Base-by-base conservation (phyloP, 106 monocot genomes). In the Apostasia shenzhenica region DNA sequence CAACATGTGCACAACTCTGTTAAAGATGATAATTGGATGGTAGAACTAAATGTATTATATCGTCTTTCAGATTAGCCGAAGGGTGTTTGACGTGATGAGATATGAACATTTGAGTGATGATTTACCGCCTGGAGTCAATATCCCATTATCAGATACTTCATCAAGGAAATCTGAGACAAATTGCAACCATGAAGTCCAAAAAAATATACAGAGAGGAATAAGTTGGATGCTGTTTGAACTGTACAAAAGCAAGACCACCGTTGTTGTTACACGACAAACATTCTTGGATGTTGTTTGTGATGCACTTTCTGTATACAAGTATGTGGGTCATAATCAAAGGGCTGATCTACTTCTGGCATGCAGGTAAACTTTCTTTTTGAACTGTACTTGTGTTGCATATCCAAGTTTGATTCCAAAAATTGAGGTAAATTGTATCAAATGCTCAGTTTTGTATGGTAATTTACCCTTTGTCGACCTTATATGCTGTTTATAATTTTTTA, bases 1-100 rank as follows among this genome's bases (percentile, higher is more conserved):
- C 26, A 26, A 26, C 26, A 26, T 26, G 26, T 26, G 26, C 26
- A 26, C 26, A 26, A 26, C 26, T 26, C 26, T 26, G 26, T 26
- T 26, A 26, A 26, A 26, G 26, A 26, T 26, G 26, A 26, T 26
- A 26, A 26, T 26, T 26, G 26, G 26, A 26, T 26, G 26, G 26
- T 26, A 26, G 26, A 26, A 26, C 26, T 26, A 26, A 26, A 26
- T 26, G 26, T 26, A 26, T 26, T 26, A 26, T 26, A 26, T 26
- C 26, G 26, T 26, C 26, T 72, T 39, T 71, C 83, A 95, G 95
- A 95, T 95, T 9, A 95, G 95, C 70, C 76, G 81, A 69, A 88
- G 88, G 63, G 95, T 95, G 2, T 95, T 91, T 73, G 88, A 88
- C 26, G 78, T 83, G 64, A 76, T 82, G 68, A 79, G 77, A 57